Evolutionary conservation across 176 grass and related monocot genomes (phyloP), one percentile per base, ranked within the genome.

Genomic region (Alopecurus myosuroides): DNA sequence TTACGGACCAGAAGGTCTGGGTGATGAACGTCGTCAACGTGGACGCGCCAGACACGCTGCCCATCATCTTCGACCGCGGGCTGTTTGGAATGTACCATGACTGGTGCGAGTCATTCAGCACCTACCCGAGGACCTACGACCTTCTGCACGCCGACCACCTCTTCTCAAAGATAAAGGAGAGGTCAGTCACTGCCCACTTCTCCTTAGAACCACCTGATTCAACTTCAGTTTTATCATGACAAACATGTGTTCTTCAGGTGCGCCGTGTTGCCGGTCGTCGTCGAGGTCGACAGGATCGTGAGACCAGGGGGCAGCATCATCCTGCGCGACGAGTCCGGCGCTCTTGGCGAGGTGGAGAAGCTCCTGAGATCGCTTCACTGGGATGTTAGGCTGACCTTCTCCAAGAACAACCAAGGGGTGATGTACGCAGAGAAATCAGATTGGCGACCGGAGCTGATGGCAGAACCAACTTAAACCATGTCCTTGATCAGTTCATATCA

Each of bases 31-130:
- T 99, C 0, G 97, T 96, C 56, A 99, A 91, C 44, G 82, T 94
- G 0, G 97, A 99, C 45, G 91, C 90, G 25, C 75, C 93, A 2
- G 91, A 96, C 87, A 99, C 97, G 66, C 86, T 99, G 51, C 93
- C 97, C 14, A 86, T 96, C 72, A 99, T 99, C 83, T 99, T 94
- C 26, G 93, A 99, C 80, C 91, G 97, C 6, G 97, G 97, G 19
- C 88, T 99, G 10, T 79, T 99, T 18, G 97, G 97, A 45, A 94
- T 99, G n/a, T 96, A 99, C 84, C 97, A 99, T 77, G 97, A 99
- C 64, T 99, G 97, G 97, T 99, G 97, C 70, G 97, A 99, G 81
- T 99, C 97, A 5, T 99, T 99, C 76, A 99, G 97, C 89, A 94
- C 93, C 41, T 99, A 99, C 82, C 97, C 97, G 36, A 94, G 97